phyloP scores from a whole-genome alignment of 306 rosid species.

The Cicer yamashitae region DNA sequence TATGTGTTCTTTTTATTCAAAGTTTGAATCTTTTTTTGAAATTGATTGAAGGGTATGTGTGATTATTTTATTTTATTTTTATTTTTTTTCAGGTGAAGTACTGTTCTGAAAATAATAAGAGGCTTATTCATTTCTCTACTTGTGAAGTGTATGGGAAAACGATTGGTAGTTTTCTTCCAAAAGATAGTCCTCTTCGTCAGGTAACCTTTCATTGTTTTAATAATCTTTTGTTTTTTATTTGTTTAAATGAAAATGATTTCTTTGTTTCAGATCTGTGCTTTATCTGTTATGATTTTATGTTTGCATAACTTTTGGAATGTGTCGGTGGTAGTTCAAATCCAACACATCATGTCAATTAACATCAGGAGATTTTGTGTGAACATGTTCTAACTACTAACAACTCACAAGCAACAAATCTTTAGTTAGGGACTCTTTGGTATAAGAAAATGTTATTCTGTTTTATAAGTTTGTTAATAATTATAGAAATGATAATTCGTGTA shows the following conservation, averaged over 20 bases:
- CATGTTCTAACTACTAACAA: background rate
- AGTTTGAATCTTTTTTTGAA: background rate
- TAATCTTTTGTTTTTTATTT: background rate
- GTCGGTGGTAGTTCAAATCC: slow-evolving; percentile 36
- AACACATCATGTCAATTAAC: background rate
- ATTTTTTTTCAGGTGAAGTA: slow-evolving; percentile 72
- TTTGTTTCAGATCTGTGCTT: slow-evolving; percentile 43
- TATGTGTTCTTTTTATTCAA: slow-evolving; percentile 43
- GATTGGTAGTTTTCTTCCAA: slow-evolving; percentile 93
- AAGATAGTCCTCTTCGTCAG: slow-evolving; percentile 97
- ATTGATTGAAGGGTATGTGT: slow-evolving; percentile 41
- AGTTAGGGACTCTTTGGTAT: background rate
- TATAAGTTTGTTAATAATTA: background rate
- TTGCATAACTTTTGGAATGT: slow-evolving; percentile 36
- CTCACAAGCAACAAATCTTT: background rate
- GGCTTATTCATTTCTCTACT: slow-evolving; percentile 97
- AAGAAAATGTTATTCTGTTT: background rate
- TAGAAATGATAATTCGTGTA: background rate
- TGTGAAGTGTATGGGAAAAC: slow-evolving; percentile 99
- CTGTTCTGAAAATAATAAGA: slow-evolving; percentile 87
- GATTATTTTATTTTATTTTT: slow-evolving; percentile 1
- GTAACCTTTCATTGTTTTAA: slow-evolving; percentile 54
- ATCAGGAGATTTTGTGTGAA: background rate
- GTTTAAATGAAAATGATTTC: background rate
- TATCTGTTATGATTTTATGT: slow-evolving; percentile 3